These are phyloP conservation scores for Colletotrichum filicis DNA, from an alignment of 2,329 filamentous ascomycete species.

Conservation along the genomic window DNA sequence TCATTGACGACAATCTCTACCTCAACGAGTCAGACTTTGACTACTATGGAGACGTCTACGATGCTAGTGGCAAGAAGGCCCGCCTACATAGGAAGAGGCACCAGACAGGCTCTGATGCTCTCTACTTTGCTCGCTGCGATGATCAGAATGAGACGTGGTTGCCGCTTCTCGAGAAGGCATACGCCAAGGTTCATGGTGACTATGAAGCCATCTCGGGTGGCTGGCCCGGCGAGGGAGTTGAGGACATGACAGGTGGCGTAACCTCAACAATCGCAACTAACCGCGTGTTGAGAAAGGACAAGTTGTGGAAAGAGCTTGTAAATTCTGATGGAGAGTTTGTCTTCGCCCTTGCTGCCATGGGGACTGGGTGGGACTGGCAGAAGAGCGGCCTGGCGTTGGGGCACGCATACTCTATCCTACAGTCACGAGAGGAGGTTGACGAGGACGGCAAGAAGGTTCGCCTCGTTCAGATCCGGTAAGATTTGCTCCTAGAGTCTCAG, in stretches of 20 bases:
- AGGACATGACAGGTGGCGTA: conserved; percentile 66
- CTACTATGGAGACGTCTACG: conserved; percentile 45
- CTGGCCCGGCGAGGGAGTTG: conserved; percentile 65
- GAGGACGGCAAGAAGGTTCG: conserved; percentile 52
- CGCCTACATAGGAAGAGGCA: conserved; percentile 69
- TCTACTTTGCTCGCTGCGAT: conserved; percentile 77
- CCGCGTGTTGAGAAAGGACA: conserved; percentile 72
- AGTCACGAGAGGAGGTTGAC: conserved; percentile 55
- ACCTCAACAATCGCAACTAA: conserved; percentile 65
- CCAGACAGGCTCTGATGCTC: conserved; percentile 74
- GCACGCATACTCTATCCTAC: conserved; percentile 64
- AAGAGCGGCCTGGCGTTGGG: conserved; percentile 54
- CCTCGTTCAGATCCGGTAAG: conserved; percentile 57
- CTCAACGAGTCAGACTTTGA: conserved; percentile 39
- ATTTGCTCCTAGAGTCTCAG: not conserved
- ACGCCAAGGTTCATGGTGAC: conserved; percentile 81
- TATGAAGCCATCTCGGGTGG: conserved; percentile 76
- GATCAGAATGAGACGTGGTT: conserved; percentile 80
- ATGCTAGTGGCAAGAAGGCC: conserved; percentile 61
- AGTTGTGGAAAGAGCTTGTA: conserved; percentile 76
- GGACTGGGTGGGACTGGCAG: conserved; percentile 41
- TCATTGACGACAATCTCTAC: conserved; percentile 75
- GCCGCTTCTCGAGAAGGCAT: conserved; percentile 79
- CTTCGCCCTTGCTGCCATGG: conserved; percentile 56
- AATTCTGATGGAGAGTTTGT: conserved; percentile 76